Evolutionary conservation across 805 yeast genomes (phyloP).

Genomic region (Metschnikowia baotianmanensis): DNA sequence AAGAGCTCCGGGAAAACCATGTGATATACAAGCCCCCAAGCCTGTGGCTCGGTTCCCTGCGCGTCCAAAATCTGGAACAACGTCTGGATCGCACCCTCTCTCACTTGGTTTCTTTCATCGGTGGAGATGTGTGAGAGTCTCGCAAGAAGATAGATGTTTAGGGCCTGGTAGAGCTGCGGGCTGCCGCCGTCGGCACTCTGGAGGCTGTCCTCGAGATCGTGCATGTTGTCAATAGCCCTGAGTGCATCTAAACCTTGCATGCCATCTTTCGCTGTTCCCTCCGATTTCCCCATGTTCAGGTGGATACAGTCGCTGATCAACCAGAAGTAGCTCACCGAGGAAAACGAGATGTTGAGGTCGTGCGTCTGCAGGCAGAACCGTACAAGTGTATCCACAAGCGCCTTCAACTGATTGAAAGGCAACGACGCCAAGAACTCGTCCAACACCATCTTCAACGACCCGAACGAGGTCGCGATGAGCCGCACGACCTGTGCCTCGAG

Average conservation of each 20-base stretch:
- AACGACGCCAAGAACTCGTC: constrained; percentile 79
- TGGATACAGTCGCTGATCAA: constrained; percentile 70
- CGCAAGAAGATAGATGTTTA: constrained; percentile 60
- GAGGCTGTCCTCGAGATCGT: constrained; percentile 10
- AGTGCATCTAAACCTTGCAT: no score
- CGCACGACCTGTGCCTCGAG: constrained; percentile 48
- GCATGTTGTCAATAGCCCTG: constrained; percentile 1
- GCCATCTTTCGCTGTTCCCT: no score
- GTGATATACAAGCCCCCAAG: constrained; percentile 68
- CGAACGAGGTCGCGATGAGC: constrained; percentile 69
- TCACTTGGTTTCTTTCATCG: constrained; percentile 72
- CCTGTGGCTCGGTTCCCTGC: constrained; percentile 36
- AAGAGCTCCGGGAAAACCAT: constrained; percentile 61
- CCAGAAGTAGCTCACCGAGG: constrained; percentile 93
- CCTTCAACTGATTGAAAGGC: constrained; percentile 62
- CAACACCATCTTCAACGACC: constrained; percentile 75
- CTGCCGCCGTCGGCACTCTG: constrained; percentile 3
- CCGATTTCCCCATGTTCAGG: constrained; percentile 10
- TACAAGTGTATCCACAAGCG: constrained; percentile 67
- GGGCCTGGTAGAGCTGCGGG: constrained; percentile 20
- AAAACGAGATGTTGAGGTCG: constrained; percentile 85
- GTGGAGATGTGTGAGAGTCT: constrained; percentile 60
- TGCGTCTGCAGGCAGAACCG: constrained; percentile 67
- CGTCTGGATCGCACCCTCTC: constrained; percentile 88
- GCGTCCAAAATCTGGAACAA: constrained; percentile 62